These are phyloP conservation scores for Eragrostis tef DNA, from an alignment of 202 grass and related monocot species.

Conservation along the genomic window DNA sequence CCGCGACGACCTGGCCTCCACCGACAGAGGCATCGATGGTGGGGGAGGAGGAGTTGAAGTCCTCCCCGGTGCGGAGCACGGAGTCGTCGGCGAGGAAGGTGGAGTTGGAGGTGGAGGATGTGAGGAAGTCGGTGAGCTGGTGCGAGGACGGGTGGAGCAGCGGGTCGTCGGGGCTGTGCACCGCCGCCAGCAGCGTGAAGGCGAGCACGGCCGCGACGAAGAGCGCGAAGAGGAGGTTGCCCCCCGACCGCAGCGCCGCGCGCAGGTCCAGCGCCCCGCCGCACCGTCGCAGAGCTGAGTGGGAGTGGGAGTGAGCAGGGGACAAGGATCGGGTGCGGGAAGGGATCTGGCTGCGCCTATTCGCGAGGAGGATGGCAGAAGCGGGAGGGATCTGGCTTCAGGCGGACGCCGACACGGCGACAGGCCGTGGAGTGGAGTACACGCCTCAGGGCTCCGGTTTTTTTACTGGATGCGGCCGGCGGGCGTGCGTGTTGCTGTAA, in stretches of 20 bases:
- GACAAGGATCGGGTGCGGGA: background rate
- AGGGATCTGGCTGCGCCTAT: conserved; percentile 40
- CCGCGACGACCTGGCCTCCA: conserved; percentile 14
- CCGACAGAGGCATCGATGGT: conserved; percentile 23
- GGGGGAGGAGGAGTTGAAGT: conserved; percentile 63
- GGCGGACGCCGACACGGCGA: conserved; percentile 39
- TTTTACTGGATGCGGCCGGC: conserved; percentile 30
- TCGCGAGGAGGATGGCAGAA: background rate
- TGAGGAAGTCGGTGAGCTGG: conserved; percentile 83
- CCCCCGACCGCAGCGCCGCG: conserved; percentile 57
- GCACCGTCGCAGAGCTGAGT: conserved; percentile 39
- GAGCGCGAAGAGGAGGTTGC: conserved; percentile 83
- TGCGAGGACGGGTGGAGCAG: conserved; percentile 79
- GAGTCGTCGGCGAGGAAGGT: conserved; percentile 78
- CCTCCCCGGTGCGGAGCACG: conserved; percentile 85
- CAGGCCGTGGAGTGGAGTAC: background rate
- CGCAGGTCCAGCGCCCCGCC: conserved; percentile 55
- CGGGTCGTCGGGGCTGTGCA: conserved; percentile 85
- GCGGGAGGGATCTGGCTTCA: background rate
- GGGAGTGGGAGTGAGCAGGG: background rate
- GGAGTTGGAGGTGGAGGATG: conserved; percentile 87
- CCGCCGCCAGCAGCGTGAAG: conserved; percentile 83
- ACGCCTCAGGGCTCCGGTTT: background rate
- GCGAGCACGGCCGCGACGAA: conserved; percentile 80
- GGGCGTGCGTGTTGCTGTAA: too few relatives aligned